Base-by-base conservation (phyloP, 2,329 filamentous ascomycete species). In the Penicillium sp. region DNA sequence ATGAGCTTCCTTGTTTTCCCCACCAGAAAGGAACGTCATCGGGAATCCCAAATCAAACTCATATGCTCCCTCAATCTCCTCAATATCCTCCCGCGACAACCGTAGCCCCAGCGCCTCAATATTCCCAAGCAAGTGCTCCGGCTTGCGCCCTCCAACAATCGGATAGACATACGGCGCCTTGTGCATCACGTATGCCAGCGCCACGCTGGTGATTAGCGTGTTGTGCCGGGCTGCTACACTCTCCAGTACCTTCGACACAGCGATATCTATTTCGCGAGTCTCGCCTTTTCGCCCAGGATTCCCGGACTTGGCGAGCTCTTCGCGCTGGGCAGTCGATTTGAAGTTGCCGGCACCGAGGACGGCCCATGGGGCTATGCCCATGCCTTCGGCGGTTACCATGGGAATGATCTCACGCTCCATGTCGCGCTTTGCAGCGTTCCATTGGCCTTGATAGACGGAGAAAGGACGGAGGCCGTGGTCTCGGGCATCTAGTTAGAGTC, bases 381-480 rank as follows among this genome's bases (percentile, higher is more conserved):
- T 83, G 42, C 81, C 81, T 59, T 85, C 80, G 10, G 74, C 72
- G 37, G 73, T 72, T 28, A 69, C 73, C 82, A 86, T 86, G 36
- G 81, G 81, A 40, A 86, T 74, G 55, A 85, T 82, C n/a, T 85
- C 82, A 31, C 80, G 76, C 69, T 85, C 82, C 46, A 86, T 79
- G 64, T 87, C 84, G 38, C 85, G 78, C 32, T 79, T 73, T 1
- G 72, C 75, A 23, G 76, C 74, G 27, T 71, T 79, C 81, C 82
- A 86, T 11, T 70, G 71, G 20, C 84, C 84, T 65, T 85, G 82
- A 64, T 86, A 87, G 24, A 87, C 78, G 28, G 73, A 77, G 69
- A 89, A 89, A 31, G 78, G 82, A 1, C 81, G 79, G 23, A 88
- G 74, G n/a, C 82, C 84, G 52, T 88, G 79, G 52, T 80, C 76